These are phyloP conservation scores for Fallopia convolvulus DNA, from an alignment of 148 eudicot species.

Conservation along the genomic window DNA sequence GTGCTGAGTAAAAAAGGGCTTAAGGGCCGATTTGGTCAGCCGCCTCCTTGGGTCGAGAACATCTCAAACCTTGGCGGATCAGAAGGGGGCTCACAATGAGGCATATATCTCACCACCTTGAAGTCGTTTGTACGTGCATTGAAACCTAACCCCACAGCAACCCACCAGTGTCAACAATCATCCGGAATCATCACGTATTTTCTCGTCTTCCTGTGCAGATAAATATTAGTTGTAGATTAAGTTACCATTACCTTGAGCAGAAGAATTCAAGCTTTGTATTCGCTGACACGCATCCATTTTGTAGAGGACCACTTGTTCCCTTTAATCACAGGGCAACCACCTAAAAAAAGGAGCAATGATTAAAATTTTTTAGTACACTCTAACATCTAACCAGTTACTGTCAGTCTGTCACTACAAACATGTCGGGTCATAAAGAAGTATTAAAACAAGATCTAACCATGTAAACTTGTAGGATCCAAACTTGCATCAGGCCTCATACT, in stretches of 20 bases:
- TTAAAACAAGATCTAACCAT: slow-evolving; percentile 41
- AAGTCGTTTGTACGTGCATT: too few relatives aligned
- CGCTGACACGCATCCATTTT: slow-evolving; percentile 23
- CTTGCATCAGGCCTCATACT: slow-evolving; percentile 94
- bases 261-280: slow-evolving; percentile 13
- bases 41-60: too few relatives aligned
- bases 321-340: slow-evolving; percentile 24
- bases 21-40: too few relatives aligned
- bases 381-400: not conserved
- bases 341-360: not conserved
- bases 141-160: too few relatives aligned
- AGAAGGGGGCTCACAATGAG: too few relatives aligned
- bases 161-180: too few relatives aligned
- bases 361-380: not conserved
- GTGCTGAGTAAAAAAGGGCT: too few relatives aligned
- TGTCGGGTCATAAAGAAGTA: not conserved
- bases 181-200: too few relatives aligned
- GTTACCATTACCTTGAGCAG: not conserved
- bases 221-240: too few relatives aligned
- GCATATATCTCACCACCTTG: too few relatives aligned
- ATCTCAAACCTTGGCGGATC: too few relatives aligned
- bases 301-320: slow-evolving; percentile 29
- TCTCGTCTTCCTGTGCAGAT: too few relatives aligned
- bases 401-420: not conserved
- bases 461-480: slow-evolving; percentile 80